Evolutionary conservation across 1,139 yeast species (phyloP).

Genomic region (Saccharomyces uvarum): DNA sequence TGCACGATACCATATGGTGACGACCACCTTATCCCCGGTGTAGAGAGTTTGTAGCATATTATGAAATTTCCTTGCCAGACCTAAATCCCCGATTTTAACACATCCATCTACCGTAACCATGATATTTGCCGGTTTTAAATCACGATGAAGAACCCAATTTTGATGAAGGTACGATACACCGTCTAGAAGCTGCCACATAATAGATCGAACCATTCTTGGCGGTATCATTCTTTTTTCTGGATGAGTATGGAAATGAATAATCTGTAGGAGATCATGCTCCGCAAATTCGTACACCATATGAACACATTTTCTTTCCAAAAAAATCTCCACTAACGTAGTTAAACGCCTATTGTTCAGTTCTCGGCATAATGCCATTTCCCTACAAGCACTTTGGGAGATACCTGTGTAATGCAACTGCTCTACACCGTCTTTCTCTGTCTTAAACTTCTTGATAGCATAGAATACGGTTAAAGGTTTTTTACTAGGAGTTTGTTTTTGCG

Average conservation of each 20-base stretch:
- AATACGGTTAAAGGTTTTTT: constrained; percentile 21
- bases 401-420: constrained; percentile 89
- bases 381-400: constrained; percentile 87
- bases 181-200: constrained; percentile 83
- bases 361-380: constrained; percentile 93
- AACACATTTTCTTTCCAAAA: constrained; percentile 83
- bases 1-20: constrained; percentile 96
- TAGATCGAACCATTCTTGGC: constrained; percentile 66
- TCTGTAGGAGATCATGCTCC: constrained; percentile 88
- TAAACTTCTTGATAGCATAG: constrained; percentile 91
- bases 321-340: constrained; percentile 71
- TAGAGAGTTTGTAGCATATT: constrained; percentile 84
- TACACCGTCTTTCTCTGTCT: constrained; percentile 83
- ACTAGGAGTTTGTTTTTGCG: constrained; percentile 6
- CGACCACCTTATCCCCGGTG: constrained; percentile 94
- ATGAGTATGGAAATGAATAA: constrained; percentile 88
- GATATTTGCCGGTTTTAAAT: constrained; percentile 93
- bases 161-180: constrained; percentile 90
- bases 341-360: constrained; percentile 77
- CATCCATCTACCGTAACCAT: constrained; percentile 88
- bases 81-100: constrained; percentile 92
- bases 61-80: constrained; percentile 83
- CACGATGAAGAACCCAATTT: constrained; percentile 94
- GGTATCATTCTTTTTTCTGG: constrained; percentile 78
- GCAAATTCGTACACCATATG: constrained; percentile 95